Percentiles rank a stretch among this genome's conserved stretches.
These are phyloP conservation scores for Neoascochyta sp. DNA, from an alignment of 2,329 filamentous ascomycete species.

Conservation along the genomic window DNA sequence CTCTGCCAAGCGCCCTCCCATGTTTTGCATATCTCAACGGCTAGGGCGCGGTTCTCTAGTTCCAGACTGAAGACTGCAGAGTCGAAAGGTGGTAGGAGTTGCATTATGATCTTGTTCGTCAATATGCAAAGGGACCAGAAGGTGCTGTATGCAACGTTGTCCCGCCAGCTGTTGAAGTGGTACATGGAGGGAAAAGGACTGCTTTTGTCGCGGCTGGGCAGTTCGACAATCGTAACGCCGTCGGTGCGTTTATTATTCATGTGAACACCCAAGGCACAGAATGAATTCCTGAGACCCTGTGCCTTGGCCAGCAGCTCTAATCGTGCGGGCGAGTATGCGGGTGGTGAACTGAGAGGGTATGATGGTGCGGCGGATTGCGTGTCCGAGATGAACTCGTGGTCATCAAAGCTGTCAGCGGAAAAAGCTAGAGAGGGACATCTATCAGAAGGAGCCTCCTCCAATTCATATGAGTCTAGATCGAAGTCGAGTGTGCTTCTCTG, in stretches of 20 bases:
- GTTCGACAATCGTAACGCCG: conserved; percentile 18
- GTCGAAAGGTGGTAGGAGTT: conserved; percentile 23
- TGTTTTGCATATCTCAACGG: conserved; percentile 33
- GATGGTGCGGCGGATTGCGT: conserved; percentile 7
- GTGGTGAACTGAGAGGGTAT: conserved; percentile 1
- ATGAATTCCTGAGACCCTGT: conserved; percentile 20
- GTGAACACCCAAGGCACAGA: conserved; percentile 15
- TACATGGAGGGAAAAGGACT: conserved; percentile 24
- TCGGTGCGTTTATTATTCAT: conserved; percentile 22
- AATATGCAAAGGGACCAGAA: conserved; percentile 33
- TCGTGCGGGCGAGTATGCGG: conserved; percentile 7
- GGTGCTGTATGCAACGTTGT: conserved; percentile 31
- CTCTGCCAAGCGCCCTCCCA: conserved; percentile 35
- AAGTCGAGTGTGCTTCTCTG: not conserved
- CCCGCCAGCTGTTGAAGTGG: conserved; percentile 30
- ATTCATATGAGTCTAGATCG: conserved; percentile 5
- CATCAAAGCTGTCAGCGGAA: conserved; percentile 14
- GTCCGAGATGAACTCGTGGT: conserved; percentile 14
- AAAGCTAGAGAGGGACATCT: conserved; percentile 20
- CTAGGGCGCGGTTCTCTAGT: conserved; percentile 24
- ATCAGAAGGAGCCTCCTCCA: conserved; percentile 9
- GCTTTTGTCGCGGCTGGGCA: conserved; percentile 13
- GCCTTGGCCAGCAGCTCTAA: conserved; percentile 21
- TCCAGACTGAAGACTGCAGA: conserved; percentile 19
- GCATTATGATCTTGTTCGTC: conserved; percentile 28